These are phyloP conservation scores for Ogataea pini DNA, from an alignment of 805 yeast genomes.

Conservation along the genomic window DNA sequence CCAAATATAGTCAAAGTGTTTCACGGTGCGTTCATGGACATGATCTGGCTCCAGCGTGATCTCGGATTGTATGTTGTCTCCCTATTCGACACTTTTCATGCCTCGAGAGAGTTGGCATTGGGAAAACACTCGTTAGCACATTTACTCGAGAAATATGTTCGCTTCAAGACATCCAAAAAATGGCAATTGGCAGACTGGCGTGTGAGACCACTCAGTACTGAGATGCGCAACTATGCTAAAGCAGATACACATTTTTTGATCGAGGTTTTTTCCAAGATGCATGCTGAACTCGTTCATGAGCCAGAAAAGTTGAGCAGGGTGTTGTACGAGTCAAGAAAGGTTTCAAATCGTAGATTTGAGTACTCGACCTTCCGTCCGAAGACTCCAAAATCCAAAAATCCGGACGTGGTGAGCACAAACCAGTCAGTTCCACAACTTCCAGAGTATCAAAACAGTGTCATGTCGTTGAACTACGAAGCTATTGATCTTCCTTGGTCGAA, in stretches of 20 bases:
- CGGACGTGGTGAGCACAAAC: constrained; percentile 32
- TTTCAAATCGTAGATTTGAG: constrained; percentile 81
- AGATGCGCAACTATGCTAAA: constrained; percentile 84
- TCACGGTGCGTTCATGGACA: constrained; percentile 97
- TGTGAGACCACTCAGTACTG: constrained; percentile 72
- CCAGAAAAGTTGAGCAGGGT: constrained; percentile 55
- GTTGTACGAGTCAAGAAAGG: constrained; percentile 71
- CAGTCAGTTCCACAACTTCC: constrained; percentile 32
- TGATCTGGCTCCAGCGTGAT: constrained; percentile 95
- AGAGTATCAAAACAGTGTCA: constrained; percentile 32
- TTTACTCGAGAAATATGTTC: constrained; percentile 74
- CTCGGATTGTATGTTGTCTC: constrained; percentile 88
- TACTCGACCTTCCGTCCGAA: constrained; percentile 64
- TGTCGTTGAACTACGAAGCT: constrained; percentile 49
- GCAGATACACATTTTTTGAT: constrained; percentile 93
- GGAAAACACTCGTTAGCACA: constrained; percentile 85
- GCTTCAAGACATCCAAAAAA: constrained; percentile 86
- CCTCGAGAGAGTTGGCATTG: constrained; percentile 75
- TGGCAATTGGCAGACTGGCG: constrained; percentile 98
- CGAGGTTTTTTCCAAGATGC: constrained; percentile 74
- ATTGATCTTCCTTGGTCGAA: constrained; percentile 64
- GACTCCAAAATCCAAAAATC: constrained; percentile 14
- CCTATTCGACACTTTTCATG: constrained; percentile 90
- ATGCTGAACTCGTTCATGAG: constrained; percentile 55
- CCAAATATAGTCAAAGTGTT: constrained; percentile 83